Percentiles rank a stretch among this genome's conserved stretches.
phyloP scores from a whole-genome alignment of 2,329 filamentous ascomycete genomes.

The Metarhizium sp. region DNA sequence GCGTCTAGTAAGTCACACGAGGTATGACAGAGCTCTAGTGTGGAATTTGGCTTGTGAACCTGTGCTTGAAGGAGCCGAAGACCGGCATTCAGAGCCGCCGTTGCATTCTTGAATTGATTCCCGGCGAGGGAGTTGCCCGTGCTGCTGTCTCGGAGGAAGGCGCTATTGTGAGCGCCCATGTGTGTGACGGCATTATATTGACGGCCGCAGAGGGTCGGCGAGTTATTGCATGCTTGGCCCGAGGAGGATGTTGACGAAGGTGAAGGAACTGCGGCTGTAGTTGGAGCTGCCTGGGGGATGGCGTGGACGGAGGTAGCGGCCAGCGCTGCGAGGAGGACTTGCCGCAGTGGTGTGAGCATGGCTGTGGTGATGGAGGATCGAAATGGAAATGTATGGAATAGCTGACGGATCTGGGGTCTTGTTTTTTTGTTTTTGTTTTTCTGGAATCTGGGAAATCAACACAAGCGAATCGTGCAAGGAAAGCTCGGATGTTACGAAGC shows the following conservation, averaged over 20 bases:
- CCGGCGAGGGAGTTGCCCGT: slow-evolving; percentile 55
- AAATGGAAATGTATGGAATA: no score
- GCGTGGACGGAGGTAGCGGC: slow-evolving; percentile 14
- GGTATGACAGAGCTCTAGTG: slow-evolving; percentile 62
- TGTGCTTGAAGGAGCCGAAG: slow-evolving; percentile 64
- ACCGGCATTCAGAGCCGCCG: slow-evolving; percentile 59
- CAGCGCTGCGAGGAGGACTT: slow-evolving; percentile 11
- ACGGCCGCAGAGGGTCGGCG: slow-evolving; percentile 59
- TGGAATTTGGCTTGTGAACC: slow-evolving; percentile 52
- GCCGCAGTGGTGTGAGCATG: slow-evolving; percentile 16
- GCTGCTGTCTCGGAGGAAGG: slow-evolving; percentile 57
- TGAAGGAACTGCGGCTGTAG: slow-evolving; percentile 5
- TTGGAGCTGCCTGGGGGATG: slow-evolving; percentile 9
- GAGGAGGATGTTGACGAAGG: slow-evolving; percentile 11
- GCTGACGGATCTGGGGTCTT: no score
- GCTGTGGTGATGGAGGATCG: not conserved
- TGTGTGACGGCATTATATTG: slow-evolving; percentile 70
- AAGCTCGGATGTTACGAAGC: not conserved
- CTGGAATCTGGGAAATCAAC: no score
- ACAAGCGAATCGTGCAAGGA: not conserved
- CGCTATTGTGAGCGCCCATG: slow-evolving; percentile 66
- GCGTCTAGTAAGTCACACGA: slow-evolving; percentile 59
- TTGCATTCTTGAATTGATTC: slow-evolving; percentile 68
- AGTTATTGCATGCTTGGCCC: slow-evolving; percentile 65
- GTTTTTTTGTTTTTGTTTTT: no score